A percentile compares a stretch with the other conserved stretches of the same genome.
phyloP scores from a whole-genome alignment of 371 early-diverging fungal genomes.

The Mucor plumbeus region DNA sequence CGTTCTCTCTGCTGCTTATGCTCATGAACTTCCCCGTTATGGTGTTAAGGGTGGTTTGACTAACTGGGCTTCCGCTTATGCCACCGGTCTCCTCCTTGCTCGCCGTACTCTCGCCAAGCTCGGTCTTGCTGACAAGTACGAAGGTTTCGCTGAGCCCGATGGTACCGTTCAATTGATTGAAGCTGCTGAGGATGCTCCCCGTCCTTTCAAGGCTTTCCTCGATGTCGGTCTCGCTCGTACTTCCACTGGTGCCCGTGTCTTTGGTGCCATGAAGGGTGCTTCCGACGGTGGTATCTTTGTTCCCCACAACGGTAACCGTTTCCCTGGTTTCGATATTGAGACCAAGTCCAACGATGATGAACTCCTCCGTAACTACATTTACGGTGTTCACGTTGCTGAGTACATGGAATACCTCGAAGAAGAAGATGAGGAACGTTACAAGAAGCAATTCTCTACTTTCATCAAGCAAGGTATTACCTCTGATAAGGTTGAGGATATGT shows the following conservation, averaged over 20 bases:
- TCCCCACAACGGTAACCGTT: slow-evolving; percentile 98
- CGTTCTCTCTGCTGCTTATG: slow-evolving; percentile 97
- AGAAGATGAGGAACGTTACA: slow-evolving; percentile 98
- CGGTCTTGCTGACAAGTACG: slow-evolving; percentile 93
- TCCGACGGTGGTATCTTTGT: slow-evolving; percentile 99
- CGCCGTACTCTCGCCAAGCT: slow-evolving; percentile 97
- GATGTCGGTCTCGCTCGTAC: slow-evolving; percentile 99
- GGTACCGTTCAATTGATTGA: slow-evolving; percentile 92
- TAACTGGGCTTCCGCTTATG: slow-evolving; percentile 99
- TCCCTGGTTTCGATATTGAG: slow-evolving; percentile 96
- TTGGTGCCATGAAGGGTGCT: slow-evolving; percentile 99
- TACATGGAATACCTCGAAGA: slow-evolving; percentile 99
- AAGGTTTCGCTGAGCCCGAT: slow-evolving; percentile 93
- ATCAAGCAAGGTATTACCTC: slow-evolving; percentile 91
- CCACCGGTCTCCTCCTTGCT: slow-evolving; percentile 98
- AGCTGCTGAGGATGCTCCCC: slow-evolving; percentile 93
- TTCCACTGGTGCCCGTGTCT: slow-evolving; percentile 99
- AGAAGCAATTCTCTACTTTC: slow-evolving; percentile 97
- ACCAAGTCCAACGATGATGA: slow-evolving; percentile 95
- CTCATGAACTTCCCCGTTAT: slow-evolving; percentile 98
- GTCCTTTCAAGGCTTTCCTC: slow-evolving; percentile 99
- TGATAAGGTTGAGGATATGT: slow-evolving; percentile 96
- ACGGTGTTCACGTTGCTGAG: slow-evolving; percentile 97
- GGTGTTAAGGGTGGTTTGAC: slow-evolving; percentile 99
- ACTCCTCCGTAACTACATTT: slow-evolving; percentile 97